A percentile compares a stretch with the other conserved stretches of the same genome.
Evolutionary conservation across 495 filamentous ascomycete species (phyloP).

Genomic region (Beverwykella pulmonaria): DNA sequence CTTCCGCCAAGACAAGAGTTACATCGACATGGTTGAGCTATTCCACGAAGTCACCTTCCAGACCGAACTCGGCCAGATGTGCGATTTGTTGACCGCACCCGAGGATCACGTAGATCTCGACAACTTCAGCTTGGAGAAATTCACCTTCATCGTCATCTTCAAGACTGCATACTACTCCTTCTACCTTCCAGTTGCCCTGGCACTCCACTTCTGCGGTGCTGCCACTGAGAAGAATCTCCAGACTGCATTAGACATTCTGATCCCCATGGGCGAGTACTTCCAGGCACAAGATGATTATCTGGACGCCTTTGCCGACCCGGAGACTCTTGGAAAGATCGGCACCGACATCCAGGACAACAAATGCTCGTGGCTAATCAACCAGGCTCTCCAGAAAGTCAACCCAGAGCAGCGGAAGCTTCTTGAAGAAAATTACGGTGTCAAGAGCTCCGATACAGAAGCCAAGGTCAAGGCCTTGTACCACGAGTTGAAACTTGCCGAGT

Average conservation of each 20-base stretch:
- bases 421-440: constrained; percentile 85
- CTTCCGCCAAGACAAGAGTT: constrained; percentile 81
- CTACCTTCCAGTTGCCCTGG: constrained; percentile 95
- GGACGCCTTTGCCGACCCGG: constrained; percentile 91
- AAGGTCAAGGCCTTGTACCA: constrained; percentile 84
- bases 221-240: constrained; percentile 84
- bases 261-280: constrained; percentile 99
- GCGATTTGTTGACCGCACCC: constrained; percentile 92
- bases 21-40: constrained; percentile 87
- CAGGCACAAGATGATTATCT: constrained; percentile 99
- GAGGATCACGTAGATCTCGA: constrained; percentile 87
- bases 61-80: constrained; percentile 91
- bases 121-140: constrained; percentile 94
- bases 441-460: constrained; percentile 77
- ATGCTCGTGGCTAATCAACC: constrained; percentile 96
- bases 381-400: constrained; percentile 75
- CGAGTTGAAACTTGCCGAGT: constrained; percentile 76
- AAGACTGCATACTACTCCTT: constrained; percentile 99
- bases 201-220: constrained; percentile 76
- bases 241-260: constrained; percentile 85
- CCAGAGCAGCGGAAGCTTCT: constrained; percentile 80
- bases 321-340: constrained; percentile 93
- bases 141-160: constrained; percentile 97
- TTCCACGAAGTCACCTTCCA: constrained; percentile 93
- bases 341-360: constrained; percentile 99